These are phyloP conservation scores for Metschnikowia lochheadii DNA, from an alignment of 805 yeast species.

Conservation along the genomic window DNA sequence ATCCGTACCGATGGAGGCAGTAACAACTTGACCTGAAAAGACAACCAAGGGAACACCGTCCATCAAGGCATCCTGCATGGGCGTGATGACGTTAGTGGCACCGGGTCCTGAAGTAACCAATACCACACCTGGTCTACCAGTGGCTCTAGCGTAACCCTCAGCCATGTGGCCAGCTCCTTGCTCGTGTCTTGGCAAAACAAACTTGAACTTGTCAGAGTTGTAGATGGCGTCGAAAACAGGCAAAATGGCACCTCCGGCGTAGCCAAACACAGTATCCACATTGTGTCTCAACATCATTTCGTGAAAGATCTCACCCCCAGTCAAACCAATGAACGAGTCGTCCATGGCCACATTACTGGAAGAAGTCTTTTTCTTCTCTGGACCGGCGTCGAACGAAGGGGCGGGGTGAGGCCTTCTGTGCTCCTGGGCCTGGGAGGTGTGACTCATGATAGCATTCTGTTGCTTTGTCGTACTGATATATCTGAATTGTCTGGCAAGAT, in stretches of 20 bases:
- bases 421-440: slow-evolving; percentile 12
- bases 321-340: slow-evolving; percentile 86
- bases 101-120: slow-evolving; percentile 99
- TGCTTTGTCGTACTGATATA: slow-evolving; percentile 28
- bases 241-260: slow-evolving; percentile 98
- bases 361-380: slow-evolving; percentile 6
- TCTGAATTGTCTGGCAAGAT: slow-evolving; percentile 21
- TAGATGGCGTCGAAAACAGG: slow-evolving; percentile 97
- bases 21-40: slow-evolving; percentile 96
- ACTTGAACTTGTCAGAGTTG: slow-evolving; percentile 83
- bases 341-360: slow-evolving; percentile 46
- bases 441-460: slow-evolving; percentile 27
- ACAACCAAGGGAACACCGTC: slow-evolving; percentile 98
- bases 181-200: slow-evolving; percentile 93
- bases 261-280: slow-evolving; percentile 94
- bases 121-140: slow-evolving; percentile 96
- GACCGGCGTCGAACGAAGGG: slow-evolving; percentile 45
- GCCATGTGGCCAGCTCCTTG: slow-evolving; percentile 99
- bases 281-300: slow-evolving; percentile 97
- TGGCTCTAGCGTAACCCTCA: slow-evolving; percentile 95
- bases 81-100: slow-evolving; percentile 97
- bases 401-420: slow-evolving; percentile 42
- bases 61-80: slow-evolving; percentile 94
- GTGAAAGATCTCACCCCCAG: slow-evolving; percentile 98
- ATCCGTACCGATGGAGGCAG: slow-evolving; percentile 94